phyloP scores from a whole-genome alignment of 2,329 filamentous ascomycete genomes.

The Curvularia eragrostidis region DNA sequence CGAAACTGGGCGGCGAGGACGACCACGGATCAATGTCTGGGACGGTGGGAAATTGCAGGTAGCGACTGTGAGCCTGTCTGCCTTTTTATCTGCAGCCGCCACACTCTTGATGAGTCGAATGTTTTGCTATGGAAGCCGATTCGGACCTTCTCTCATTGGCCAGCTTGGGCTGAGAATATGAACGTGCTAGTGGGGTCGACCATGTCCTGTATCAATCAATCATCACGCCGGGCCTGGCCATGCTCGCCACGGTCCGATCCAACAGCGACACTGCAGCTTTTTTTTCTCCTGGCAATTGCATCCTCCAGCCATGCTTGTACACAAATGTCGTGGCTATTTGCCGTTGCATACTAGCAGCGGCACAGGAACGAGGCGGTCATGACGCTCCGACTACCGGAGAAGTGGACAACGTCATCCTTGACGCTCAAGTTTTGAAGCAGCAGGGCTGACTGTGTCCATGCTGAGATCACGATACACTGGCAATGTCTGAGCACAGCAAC shows the following conservation, averaged over 20 bases:
- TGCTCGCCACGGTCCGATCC: background rate
- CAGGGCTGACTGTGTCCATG: background rate
- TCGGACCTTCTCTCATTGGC: slow-evolving; percentile 39
- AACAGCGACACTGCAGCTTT: background rate
- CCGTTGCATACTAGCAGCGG: background rate
- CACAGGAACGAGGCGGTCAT: background rate
- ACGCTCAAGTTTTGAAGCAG: background rate
- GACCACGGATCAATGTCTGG: background rate
- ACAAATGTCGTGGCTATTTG: background rate
- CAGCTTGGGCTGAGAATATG: slow-evolving; percentile 16
- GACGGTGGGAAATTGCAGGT: background rate
- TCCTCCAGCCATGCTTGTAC: background rate
- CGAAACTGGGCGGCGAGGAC: background rate
- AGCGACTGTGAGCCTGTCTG: slow-evolving; percentile 6
- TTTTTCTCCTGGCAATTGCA: no score
- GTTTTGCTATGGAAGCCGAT: slow-evolving; percentile 28
- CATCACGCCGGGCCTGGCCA: background rate
- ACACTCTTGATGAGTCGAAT: slow-evolving; percentile 38
- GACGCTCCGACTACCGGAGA: background rate
- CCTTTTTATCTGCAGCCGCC: slow-evolving; percentile 18
- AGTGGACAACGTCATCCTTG: background rate
- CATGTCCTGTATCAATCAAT: background rate
- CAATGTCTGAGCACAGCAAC: background rate
- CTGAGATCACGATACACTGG: background rate
- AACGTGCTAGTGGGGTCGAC: background rate